phyloP scores from a whole-genome alignment of 768 basidiomycete species.

The Trametes maxima region DNA sequence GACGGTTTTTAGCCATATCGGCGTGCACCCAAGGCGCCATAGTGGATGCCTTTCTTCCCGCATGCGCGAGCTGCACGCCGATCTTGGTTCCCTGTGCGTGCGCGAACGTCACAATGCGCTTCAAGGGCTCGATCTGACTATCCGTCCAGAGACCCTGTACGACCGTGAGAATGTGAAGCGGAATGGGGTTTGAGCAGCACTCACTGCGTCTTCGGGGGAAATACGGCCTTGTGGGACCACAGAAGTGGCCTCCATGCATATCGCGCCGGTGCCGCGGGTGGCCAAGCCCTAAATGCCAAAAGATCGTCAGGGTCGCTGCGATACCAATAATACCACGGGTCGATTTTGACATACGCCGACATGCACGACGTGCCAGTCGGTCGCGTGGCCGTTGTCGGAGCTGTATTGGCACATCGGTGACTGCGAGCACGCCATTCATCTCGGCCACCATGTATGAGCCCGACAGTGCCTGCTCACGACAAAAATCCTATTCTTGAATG shows the following conservation, averaged over 20 bases:
- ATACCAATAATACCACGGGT: neutral
- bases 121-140: conserved; percentile 68
- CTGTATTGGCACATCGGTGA: conserved; percentile 87
- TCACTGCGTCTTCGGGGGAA: conserved; percentile 71
- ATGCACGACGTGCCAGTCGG: conserved; percentile 85
- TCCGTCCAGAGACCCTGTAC: conserved; percentile 72
- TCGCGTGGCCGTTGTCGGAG: conserved; percentile 70
- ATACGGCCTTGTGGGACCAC: conserved; percentile 78
- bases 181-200: conserved; percentile 12
- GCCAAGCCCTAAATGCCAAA: conserved; percentile 52
- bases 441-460: neutral
- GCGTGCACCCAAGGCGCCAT: conserved; percentile 66
- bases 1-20: conserved; percentile 38
- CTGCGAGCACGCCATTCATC: conserved; percentile 33
- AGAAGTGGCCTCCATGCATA: conserved; percentile 75
- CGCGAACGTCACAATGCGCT: conserved; percentile 72
- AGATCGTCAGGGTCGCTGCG: neutral
- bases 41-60: conserved; percentile 73
- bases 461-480: conserved; percentile 44
- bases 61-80: conserved; percentile 81
- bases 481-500: conserved; percentile 77
- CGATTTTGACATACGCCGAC: conserved; percentile 49
- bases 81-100: conserved; percentile 71
- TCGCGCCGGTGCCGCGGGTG: conserved; percentile 67
- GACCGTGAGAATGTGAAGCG: neutral